phyloP scores from a whole-genome alignment of 1,284 basidiomycete genomes.

The Caloboletus firmus region DNA sequence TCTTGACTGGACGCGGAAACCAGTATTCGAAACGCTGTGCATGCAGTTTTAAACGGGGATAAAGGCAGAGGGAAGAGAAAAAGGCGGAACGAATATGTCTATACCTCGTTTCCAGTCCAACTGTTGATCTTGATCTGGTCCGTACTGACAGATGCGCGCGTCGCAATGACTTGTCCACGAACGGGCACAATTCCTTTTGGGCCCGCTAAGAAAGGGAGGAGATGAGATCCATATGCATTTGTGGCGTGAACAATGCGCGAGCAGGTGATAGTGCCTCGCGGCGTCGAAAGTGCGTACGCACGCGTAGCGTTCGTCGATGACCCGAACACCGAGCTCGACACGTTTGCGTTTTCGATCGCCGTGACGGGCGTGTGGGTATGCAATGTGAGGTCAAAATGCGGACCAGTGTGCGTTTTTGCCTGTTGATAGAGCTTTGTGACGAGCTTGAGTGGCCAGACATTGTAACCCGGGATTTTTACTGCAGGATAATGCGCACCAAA shows the following conservation, averaged over 20 bases:
- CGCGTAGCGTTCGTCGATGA: not conserved
- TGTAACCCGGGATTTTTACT: slow-evolving; percentile 52
- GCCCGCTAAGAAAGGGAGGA: slow-evolving; percentile 58
- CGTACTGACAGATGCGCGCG: slow-evolving; percentile 48
- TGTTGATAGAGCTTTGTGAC: slow-evolving; percentile 62
- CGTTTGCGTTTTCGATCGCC: slow-evolving; percentile 31
- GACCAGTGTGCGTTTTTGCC: slow-evolving; percentile 31
- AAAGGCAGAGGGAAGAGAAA: not conserved
- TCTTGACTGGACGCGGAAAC: slow-evolving; percentile 65
- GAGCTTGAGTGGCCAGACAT: slow-evolving; percentile 77
- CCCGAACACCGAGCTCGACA: not conserved
- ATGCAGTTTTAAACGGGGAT: too few species aligned
- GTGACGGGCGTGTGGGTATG: slow-evolving; percentile 73
- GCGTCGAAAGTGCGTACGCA: slow-evolving; percentile 40
- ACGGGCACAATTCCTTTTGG: slow-evolving; percentile 63
- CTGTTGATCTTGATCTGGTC: slow-evolving; percentile 38
- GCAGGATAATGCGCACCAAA: slow-evolving; percentile 59
- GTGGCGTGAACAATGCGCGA: slow-evolving; percentile 75
- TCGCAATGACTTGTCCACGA: slow-evolving; percentile 70
- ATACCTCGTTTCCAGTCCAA: slow-evolving; percentile 48
- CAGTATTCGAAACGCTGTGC: slow-evolving; percentile 65
- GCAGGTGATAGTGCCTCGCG: slow-evolving; percentile 57
- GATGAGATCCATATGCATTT: slow-evolving; percentile 72
- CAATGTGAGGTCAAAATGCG: slow-evolving; percentile 46
- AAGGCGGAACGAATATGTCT: too few species aligned